A percentile compares a stretch with the other conserved stretches of the same genome.
phyloP scores from a whole-genome alignment of 2,329 filamentous ascomycete genomes.

The Fusarium nanum region DNA sequence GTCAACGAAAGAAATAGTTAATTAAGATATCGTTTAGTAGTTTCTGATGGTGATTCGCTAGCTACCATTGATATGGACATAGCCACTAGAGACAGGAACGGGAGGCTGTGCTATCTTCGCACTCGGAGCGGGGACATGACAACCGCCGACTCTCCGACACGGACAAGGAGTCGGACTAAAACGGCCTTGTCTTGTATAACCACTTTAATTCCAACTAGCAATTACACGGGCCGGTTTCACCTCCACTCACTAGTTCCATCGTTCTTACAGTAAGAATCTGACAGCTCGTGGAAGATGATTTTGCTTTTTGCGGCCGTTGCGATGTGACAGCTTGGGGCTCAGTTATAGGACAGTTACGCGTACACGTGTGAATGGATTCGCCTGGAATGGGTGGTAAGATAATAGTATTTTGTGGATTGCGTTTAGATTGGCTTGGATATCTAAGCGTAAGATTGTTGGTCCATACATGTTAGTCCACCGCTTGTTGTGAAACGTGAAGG shows the following conservation, averaged over 20 bases:
- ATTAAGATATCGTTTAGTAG: not conserved
- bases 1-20: too few relatives aligned
- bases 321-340: not conserved
- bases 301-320: not conserved
- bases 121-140: not conserved
- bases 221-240: not conserved
- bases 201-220: not conserved
- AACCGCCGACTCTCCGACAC: not conserved
- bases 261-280: slow-evolving; percentile 6
- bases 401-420: slow-evolving; percentile 1
- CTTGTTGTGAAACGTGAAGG: not conserved
- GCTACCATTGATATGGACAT: not conserved
- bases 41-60: not conserved
- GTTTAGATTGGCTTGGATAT: not conserved
- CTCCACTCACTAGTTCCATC: not conserved
- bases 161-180: slow-evolving; percentile 14
- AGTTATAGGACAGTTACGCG: slow-evolving; percentile 1
- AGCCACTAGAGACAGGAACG: too few relatives aligned
- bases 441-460: not conserved
- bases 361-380: slow-evolving; percentile 9
- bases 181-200: not conserved
- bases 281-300: not conserved
- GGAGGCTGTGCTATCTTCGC: not conserved
- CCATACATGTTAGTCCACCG: not conserved
- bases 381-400: slow-evolving; percentile 26